These are phyloP conservation scores for Taxillus chinensis DNA, from an alignment of 164 flowering plant species.

Conservation along the genomic window DNA sequence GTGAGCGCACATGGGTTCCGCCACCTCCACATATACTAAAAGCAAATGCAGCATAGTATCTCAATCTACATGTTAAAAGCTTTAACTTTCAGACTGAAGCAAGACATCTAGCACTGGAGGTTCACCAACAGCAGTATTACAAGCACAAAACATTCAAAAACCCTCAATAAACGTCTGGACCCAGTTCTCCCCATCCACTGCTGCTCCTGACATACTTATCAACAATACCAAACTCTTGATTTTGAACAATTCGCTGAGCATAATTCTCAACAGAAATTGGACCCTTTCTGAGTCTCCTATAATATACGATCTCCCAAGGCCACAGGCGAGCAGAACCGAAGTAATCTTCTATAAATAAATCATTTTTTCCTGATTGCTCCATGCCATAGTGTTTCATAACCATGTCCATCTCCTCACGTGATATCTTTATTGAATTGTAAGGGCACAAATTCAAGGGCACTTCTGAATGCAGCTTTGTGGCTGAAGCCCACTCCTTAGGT, in stretches of 20 bases:
- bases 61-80: constrained; percentile 9
- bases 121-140: constrained; percentile 3
- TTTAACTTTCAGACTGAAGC: background rate
- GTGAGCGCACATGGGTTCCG: too few relatives aligned
- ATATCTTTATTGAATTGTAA: constrained; percentile 18
- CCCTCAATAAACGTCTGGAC: constrained; percentile 11
- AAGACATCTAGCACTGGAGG: constrained; percentile 4
- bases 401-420: constrained; percentile 30
- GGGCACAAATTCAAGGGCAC: constrained; percentile 5
- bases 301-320: constrained; percentile 54
- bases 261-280: constrained; percentile 43
- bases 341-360: constrained; percentile 17
- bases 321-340: constrained; percentile 54
- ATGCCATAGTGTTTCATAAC: constrained; percentile 40
- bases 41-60: background rate
- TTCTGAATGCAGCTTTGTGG: constrained; percentile 9
- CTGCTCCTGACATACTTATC: constrained; percentile 52
- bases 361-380: constrained; percentile 23
- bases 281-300: constrained; percentile 43
- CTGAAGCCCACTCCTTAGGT: constrained; percentile 11
- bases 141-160: background rate
- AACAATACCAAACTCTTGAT: constrained; percentile 43
- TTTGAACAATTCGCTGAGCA: constrained; percentile 39
- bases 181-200: constrained; percentile 45
- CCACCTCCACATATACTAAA: too few relatives aligned